Conservation (phyloP, 495 filamentous ascomycete species). For the Tuber umbilicatum region DNA sequence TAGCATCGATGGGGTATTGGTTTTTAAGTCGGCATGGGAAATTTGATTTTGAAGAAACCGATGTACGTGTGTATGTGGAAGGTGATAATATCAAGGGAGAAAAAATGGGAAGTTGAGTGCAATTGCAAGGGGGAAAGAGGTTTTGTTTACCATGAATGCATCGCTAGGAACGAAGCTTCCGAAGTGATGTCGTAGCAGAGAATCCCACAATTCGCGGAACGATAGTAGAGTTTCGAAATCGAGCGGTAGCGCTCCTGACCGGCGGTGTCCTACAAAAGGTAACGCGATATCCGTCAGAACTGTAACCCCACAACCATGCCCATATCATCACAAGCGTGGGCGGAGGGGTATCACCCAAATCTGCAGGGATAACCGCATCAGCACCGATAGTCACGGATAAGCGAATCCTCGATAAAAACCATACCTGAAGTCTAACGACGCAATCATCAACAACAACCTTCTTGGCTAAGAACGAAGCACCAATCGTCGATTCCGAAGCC, state of each 20-base stretch:
- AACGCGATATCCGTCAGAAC: background rate
- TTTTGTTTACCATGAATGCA: conserved; percentile 66
- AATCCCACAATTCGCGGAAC: conserved; percentile 87
- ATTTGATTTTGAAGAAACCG: background rate
- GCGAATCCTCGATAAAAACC: conserved; percentile 60
- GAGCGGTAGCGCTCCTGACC: conserved; percentile 92
- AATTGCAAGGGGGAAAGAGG: background rate
- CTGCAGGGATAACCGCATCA: conserved; percentile 21
- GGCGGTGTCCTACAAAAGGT: conserved; percentile 46
- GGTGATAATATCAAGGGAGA: background rate
- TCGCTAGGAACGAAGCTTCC: conserved; percentile 77
- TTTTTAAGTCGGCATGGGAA: conserved; percentile 3
- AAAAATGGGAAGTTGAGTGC: conserved; percentile 1
- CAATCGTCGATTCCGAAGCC: conserved; percentile 72
- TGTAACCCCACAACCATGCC: background rate
- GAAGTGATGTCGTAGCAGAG: conserved; percentile 93
- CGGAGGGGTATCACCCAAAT: conserved; percentile 17
- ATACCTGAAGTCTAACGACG: conserved; percentile 40
- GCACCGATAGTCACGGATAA: conserved; percentile 1
- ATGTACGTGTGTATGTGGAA: background rate
- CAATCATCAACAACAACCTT: conserved; percentile 75
- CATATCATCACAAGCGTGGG: background rate
- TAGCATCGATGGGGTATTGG: conserved; percentile 2
- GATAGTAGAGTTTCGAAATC: conserved; percentile 91
- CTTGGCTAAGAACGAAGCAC: conserved; percentile 91